Evolutionary conservation across 2,329 filamentous ascomycete genomes (phyloP), one percentile per base, ranked within the genome.

Genomic region (Stemphylium vesicarium): DNA sequence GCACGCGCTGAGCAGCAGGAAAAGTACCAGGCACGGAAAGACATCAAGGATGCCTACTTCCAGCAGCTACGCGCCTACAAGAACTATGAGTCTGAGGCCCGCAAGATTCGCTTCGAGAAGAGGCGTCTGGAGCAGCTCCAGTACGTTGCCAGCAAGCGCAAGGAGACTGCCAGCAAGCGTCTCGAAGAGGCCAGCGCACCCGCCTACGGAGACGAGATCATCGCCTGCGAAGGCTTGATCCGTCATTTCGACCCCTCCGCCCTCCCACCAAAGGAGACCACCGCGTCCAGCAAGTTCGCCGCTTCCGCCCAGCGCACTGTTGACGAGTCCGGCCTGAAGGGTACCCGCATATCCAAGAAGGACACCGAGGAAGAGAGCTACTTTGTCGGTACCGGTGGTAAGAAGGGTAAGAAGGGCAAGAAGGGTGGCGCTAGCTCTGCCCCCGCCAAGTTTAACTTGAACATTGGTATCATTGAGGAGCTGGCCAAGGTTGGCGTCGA

Each of bases 121-220:
- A 85, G 89, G 74, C 88, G 88, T 79, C 86, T 88, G 40, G 93
- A 99, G 82, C 88, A 90, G 51, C 89, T 91, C 57, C 86, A 85
- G 52, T 85, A 85, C 72, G 80, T 86, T 66, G 86, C 88, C 71
- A 87, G 90, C 75, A 86, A 86, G 79, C 87, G 88, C 79, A 90
- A 88, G 81, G 88, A 90, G 73, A 84, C 87, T 46, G 91, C 91
- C 50, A 84, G 90, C 78, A 85, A 88, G 75, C 84, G 91, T 77
- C 87, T 96, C 36, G 87, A 88, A 69, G 90, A 94, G 72, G 91
- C 91, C 66, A 90, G 88, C 73, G 88, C 91, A 68, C 92, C 89
- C 13, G 95, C 95, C 47, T 99, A 92, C 82, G 84, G 91, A 41
- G 92, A 97, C 68, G 92, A 99, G 81, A 96, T 99, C 71, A 85